A percentile compares a stretch with the other conserved stretches of the same genome.
These are phyloP conservation scores for Lagerstroemia speciosa DNA, from an alignment of 345 rosid species.

Conservation along the genomic window DNA sequence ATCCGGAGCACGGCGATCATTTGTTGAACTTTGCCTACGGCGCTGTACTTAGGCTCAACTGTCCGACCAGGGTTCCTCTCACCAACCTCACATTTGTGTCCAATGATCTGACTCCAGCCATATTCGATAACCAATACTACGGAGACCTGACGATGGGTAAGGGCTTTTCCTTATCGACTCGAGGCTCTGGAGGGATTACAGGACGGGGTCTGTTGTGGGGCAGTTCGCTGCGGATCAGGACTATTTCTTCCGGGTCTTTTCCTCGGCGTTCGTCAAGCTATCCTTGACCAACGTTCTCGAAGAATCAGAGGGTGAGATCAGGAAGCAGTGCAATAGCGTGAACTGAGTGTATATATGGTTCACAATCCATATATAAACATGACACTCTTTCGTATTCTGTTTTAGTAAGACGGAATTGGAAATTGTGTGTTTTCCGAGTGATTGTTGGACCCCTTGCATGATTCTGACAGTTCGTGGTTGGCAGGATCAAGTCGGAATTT, in stretches of 20 bases:
- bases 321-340: constrained; percentile 14
- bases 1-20: constrained; percentile 1
- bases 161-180: constrained; percentile 18
- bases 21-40: constrained; percentile 5
- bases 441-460: not conserved
- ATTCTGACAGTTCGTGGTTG: not conserved
- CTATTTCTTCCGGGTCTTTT: constrained; percentile 13
- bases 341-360: not conserved
- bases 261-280: constrained; percentile 19
- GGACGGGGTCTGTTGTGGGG: constrained; percentile 14
- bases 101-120: constrained; percentile 16
- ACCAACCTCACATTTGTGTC: constrained; percentile 11
- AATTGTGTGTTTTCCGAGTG: not conserved
- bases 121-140: constrained; percentile 23
- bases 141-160: constrained; percentile 6
- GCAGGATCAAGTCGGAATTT: not conserved
- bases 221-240: constrained; percentile 9
- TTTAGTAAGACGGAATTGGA: not conserved
- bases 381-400: too few species aligned
- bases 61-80: constrained; percentile 11
- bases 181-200: constrained; percentile 12
- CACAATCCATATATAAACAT: too few species aligned
- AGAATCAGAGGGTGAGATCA: constrained; percentile 12
- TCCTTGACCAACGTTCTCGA: constrained; percentile 10
- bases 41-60: constrained; percentile 11